Base-by-base conservation (phyloP, 306 rosid species). In the Quillaja saponaria region DNA sequence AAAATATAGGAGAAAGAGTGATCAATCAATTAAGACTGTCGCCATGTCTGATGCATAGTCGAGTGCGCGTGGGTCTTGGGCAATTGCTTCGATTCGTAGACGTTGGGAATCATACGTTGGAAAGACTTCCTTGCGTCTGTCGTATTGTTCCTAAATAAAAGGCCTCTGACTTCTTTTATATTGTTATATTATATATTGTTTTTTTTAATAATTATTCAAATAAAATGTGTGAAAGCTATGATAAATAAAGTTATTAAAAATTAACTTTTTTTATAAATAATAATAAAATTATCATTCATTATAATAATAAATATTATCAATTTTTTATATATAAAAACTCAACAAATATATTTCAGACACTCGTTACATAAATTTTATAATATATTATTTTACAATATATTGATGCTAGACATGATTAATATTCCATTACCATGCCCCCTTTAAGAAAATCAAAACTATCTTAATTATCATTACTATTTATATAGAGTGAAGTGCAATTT, bases 401-500 rank as follows among this genome's bases (percentile, higher is more conserved):
- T n/a, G n/a, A n/a, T n/a, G n/a, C n/a, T n/a, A n/a, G n/a, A 14
- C 34, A 28, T 73, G 0, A 66, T 66, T 34, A 53, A 35, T 20
- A 25, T 66, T 39, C 28, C 20, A 3, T 44, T 54, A n/a, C n/a
- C n/a, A 64, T 60, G 12, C 38, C 66, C 25, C 52, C 28, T 48
- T 38, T 37, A 63, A 46, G 63, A 21, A 1, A 53, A 42, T 21
- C 51, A 51, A 11, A 61, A 28, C 1, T 13, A 12, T 15, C n/a
- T n/a, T n/a, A n/a, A n/a, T n/a, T n/a, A n/a, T n/a, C n/a, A n/a
- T n/a, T n/a, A n/a, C n/a, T n/a, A n/a, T n/a, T n/a, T n/a, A n/a
- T n/a, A n/a, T 58, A 54, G 70, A 76, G 77, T 76, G 73, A 54
- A 71, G 77, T 76, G 53, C 51, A 76, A 76, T 65, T 62, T 64